Evolutionary conservation across 2,329 filamentous ascomycete genomes (phyloP), one percentile per base, ranked within the genome.

Genomic region (Periglandula ipomoeae): DNA sequence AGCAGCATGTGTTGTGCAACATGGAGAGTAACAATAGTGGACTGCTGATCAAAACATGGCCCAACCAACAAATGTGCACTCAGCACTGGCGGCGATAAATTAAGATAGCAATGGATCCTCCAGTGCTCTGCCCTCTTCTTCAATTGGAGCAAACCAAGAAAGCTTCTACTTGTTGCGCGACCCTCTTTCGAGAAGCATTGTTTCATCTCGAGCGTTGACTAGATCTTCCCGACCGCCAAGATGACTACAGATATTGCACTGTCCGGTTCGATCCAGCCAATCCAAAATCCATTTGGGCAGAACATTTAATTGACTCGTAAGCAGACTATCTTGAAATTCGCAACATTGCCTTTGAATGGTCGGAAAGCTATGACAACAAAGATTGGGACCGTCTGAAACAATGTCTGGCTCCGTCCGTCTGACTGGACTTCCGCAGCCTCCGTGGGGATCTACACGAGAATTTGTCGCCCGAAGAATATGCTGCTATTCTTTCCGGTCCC

Each of bases 361-460:
- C 77, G 49, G 79, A 82, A 60, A 81, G 76, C 69, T 84, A 84
- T 64, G 81, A 84, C 62, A 74, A 72, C 61, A 84, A 84, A 65
- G 77, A 84, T 66, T 84, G 80, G 79, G 68, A 71, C 13, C 74
- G 78, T 46, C 72, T 84, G 24, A 60, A 69, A 55, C 76, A 74
- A 53, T 78, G 75, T 68, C 81, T 86, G 55, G 81, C 82, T 3
- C 81, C 82, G 8, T 46, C 44, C 10, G 19, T 51, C 17, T 38
- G 47, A 5, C 27, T 50, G 22, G 51, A 52, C 41, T 50, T 51
- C 48, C 48, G 48, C 19, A 43, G 35, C 19, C 49, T 54, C 15
- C 48, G 44, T n/a, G 52, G 51, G 4, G 46, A 30, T 26, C 42
- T 51, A 8, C 51, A 51, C 39, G 52, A 54, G 24, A 37, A 48